phyloP scores from a whole-genome alignment of 345 rosid genomes.

The Alliaria petiolata region DNA sequence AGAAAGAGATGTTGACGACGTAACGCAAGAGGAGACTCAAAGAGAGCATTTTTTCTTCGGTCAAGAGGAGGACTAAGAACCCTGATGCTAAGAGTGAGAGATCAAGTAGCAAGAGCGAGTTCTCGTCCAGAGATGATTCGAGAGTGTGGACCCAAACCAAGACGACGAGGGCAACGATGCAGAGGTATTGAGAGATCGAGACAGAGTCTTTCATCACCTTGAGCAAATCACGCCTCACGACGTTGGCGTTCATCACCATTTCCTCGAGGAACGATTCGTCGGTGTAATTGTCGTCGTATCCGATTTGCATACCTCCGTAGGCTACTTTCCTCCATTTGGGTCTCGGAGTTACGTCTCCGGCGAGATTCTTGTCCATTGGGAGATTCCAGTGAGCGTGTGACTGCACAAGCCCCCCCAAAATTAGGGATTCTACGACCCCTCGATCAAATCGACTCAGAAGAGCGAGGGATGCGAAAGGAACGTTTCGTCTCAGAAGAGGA shows the following conservation, averaged over 20 bases:
- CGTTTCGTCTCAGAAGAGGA: background rate
- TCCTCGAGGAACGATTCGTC: slow-evolving; percentile 81
- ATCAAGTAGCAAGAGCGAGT: slow-evolving; percentile 70
- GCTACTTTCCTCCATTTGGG: slow-evolving; percentile 90
- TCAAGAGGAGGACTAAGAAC: slow-evolving; percentile 62
- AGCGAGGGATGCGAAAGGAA: background rate
- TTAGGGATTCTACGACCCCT: background rate
- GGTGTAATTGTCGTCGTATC: slow-evolving; percentile 85
- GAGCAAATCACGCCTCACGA: slow-evolving; percentile 64
- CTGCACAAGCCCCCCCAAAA: background rate
- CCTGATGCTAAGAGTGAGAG: slow-evolving; percentile 60
- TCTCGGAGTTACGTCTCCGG: slow-evolving; percentile 28
- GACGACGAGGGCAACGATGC: slow-evolving; percentile 80
- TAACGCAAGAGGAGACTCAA: slow-evolving; percentile 61
- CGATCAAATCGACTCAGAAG: background rate
- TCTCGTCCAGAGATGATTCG: slow-evolving; percentile 53
- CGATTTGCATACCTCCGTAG: slow-evolving; percentile 94
- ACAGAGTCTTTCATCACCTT: slow-evolving; percentile 90
- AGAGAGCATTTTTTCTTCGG: slow-evolving; percentile 74
- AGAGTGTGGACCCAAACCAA: slow-evolving; percentile 86
- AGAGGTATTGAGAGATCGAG: slow-evolving; percentile 75
- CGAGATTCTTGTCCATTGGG: slow-evolving; percentile 30
- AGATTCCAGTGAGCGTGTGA: background rate
- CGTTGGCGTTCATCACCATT: slow-evolving; percentile 93
- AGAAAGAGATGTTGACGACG: slow-evolving; percentile 61